These are phyloP conservation scores for Pseudogymnoascus sp. DNA, from an alignment of 2,329 filamentous ascomycete species.

Conservation along the genomic window DNA sequence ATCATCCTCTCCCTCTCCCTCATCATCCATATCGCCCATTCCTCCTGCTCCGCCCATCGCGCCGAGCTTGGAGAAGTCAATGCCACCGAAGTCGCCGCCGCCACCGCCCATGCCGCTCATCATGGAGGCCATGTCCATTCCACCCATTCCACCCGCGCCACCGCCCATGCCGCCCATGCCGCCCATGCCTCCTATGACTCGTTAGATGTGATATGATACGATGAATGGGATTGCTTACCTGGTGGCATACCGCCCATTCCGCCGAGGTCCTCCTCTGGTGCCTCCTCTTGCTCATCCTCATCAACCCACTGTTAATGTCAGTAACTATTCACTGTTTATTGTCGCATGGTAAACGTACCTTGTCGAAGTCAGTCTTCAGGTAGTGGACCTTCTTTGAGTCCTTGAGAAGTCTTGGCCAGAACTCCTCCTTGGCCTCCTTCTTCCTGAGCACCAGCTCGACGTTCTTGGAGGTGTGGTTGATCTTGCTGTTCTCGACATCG, in stretches of 20 bases:
- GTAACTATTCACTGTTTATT: background rate
- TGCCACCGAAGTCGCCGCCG: conserved; percentile 70
- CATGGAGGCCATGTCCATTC: conserved; percentile 28
- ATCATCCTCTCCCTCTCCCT: conserved; percentile 44
- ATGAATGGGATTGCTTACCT: conserved; percentile 35
- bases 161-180: conserved; percentile 28
- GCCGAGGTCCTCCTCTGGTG: conserved; percentile 68
- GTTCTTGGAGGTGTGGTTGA: conserved; percentile 80
- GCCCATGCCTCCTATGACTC: conserved; percentile 22
- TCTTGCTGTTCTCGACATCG: conserved; percentile 73
- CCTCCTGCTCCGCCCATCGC: conserved; percentile 40
- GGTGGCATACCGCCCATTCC: conserved; percentile 56
- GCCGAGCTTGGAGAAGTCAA: conserved; percentile 89
- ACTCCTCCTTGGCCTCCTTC: conserved; percentile 91
- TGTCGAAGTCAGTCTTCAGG: conserved; percentile 98
- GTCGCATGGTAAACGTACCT: conserved; percentile 44
- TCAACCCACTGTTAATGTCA: conserved; percentile 25
- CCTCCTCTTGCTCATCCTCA: conserved; percentile 81
- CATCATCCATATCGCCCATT: conserved; percentile 28
- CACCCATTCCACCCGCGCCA: conserved; percentile 40
- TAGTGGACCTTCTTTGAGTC: conserved; percentile 84
- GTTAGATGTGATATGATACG: conserved; percentile 4
- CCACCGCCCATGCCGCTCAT: conserved; percentile 28
- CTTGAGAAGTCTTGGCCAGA: conserved; percentile 93
- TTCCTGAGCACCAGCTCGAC: conserved; percentile 89